A percentile compares a stretch with the other conserved stretches of the same genome.
Conservation (phyloP, 257 asterid genomes). For the Primulina tabacum region DNA sequence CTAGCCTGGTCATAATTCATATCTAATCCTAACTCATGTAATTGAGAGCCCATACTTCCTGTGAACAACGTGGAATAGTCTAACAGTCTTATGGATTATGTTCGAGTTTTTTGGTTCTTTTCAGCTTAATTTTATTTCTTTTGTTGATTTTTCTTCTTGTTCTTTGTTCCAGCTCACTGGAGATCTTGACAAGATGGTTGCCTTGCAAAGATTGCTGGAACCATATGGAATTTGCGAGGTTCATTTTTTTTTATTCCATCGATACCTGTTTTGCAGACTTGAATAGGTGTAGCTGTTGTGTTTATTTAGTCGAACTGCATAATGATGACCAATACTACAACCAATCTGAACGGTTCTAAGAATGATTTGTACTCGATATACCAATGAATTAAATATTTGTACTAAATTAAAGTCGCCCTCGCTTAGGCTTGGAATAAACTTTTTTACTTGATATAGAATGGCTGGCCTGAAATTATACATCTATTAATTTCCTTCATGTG, state of each 20-base stretch:
- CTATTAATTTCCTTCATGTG: background rate
- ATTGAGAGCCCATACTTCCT: background rate
- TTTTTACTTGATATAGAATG: background rate
- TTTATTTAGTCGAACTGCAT: background rate
- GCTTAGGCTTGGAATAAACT: background rate
- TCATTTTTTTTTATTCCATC: background rate
- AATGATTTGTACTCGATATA: too few species aligned
- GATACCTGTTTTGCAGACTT: background rate
- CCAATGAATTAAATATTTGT: background rate
- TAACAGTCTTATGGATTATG: background rate
- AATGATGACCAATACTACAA: background rate
- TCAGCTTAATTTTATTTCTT: background rate
- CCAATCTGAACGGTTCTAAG: background rate
- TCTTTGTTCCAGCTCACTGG: background rate
- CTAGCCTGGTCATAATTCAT: background rate
- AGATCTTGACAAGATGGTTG: background rate
- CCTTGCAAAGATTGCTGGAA: background rate
- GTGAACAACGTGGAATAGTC: background rate
- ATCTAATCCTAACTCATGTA: background rate
- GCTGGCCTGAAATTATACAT: background rate
- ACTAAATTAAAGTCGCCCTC: background rate
- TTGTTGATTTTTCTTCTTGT: background rate
- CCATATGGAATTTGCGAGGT: background rate
- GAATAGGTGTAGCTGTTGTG: background rate
- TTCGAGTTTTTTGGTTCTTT: background rate